These are phyloP conservation scores for Thymus quinquecostatus DNA, from an alignment of 257 asterid genomes.

Conservation along the genomic window DNA sequence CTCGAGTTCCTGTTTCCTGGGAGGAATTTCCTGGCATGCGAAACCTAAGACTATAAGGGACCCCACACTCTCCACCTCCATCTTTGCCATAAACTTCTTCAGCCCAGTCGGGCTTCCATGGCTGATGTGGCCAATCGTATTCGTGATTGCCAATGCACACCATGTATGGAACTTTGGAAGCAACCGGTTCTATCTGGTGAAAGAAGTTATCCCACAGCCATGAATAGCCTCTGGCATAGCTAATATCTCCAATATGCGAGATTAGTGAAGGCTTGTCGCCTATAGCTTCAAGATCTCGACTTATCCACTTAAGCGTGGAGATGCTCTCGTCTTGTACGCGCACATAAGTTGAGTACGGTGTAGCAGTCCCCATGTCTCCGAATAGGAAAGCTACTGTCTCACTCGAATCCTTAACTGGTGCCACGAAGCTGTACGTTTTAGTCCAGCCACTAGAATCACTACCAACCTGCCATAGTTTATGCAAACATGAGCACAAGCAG, in stretches of 20 bases:
- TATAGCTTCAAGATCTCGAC: slow-evolving; percentile 72
- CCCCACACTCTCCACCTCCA: slow-evolving; percentile 98
- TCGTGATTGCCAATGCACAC: slow-evolving; percentile 97
- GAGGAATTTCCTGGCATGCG: slow-evolving; percentile 92
- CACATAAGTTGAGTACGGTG: slow-evolving; percentile 72
- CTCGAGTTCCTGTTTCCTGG: slow-evolving; percentile 75
- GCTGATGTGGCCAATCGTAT: slow-evolving; percentile 89
- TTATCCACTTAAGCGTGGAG: slow-evolving; percentile 83
- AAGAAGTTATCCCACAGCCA: slow-evolving; percentile 98
- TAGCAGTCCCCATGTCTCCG: slow-evolving; percentile 98
- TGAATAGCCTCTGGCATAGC: slow-evolving; percentile 92
- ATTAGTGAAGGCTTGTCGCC: slow-evolving; percentile 79
- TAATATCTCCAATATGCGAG: slow-evolving; percentile 94
- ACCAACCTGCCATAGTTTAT: slow-evolving; percentile 66
- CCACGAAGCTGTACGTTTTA: slow-evolving; percentile 57
- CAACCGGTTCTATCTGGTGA: slow-evolving; percentile 75
- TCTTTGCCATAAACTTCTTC: slow-evolving; percentile 58
- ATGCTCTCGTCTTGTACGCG: slow-evolving; percentile 81
- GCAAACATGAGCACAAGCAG: slow-evolving; percentile 3
- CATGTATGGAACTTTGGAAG: slow-evolving; percentile 81
- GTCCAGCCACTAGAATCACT: slow-evolving; percentile 89
- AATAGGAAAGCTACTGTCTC: slow-evolving; percentile 83
- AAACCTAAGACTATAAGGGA: slow-evolving; percentile 80
- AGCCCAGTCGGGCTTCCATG: slow-evolving; percentile 96
- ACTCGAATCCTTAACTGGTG: slow-evolving; percentile 53